Conservation (phyloP, 352 stramenopile genomes). For the Globisporangium parvum region DNA sequence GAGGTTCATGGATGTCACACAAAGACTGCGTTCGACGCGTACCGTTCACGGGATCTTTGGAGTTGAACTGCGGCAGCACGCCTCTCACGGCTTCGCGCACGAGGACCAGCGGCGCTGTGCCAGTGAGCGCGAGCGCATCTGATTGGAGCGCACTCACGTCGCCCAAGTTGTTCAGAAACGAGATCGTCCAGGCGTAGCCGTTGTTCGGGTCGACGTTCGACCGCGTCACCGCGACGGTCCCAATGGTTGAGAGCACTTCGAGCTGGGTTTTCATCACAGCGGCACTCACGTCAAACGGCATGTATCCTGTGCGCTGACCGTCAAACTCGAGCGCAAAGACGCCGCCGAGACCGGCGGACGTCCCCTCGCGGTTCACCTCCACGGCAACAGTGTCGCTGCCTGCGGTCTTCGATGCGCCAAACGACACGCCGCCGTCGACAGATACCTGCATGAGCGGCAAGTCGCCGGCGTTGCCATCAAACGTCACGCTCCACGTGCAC, state of each 20-base stretch:
- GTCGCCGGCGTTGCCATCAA: conserved; percentile 91
- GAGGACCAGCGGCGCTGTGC: conserved; percentile 79
- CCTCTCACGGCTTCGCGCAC: conserved; percentile 75
- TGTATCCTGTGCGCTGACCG: conserved; percentile 87
- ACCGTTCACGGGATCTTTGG: conserved; percentile 75
- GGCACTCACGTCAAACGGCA: conserved; percentile 87
- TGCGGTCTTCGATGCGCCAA: conserved; percentile 24
- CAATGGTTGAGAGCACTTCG: conserved; percentile 86
- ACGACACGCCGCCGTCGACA: conserved; percentile 30
- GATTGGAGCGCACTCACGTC: conserved; percentile 68
- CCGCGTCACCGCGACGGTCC: conserved; percentile 80
- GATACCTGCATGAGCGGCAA: conserved; percentile 53
- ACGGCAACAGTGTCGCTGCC: conserved; percentile 47
- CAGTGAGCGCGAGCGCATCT: conserved; percentile 84
- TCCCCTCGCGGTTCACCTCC: conserved; percentile 29
- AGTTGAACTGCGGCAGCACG: conserved; percentile 89
- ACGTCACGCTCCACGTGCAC: conserved; percentile 92
- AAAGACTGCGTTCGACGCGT: not conserved
- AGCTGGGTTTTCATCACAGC: conserved; percentile 86
- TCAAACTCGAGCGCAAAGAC: conserved; percentile 88
- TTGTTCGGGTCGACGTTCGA: conserved; percentile 87
- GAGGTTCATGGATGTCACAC: not conserved
- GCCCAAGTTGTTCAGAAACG: conserved; percentile 90
- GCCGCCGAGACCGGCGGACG: conserved; percentile 47
- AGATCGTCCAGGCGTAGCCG: conserved; percentile 91